Conservation (phyloP, 2,329 filamentous ascomycete genomes). For the Fusarium subglutinans region DNA sequence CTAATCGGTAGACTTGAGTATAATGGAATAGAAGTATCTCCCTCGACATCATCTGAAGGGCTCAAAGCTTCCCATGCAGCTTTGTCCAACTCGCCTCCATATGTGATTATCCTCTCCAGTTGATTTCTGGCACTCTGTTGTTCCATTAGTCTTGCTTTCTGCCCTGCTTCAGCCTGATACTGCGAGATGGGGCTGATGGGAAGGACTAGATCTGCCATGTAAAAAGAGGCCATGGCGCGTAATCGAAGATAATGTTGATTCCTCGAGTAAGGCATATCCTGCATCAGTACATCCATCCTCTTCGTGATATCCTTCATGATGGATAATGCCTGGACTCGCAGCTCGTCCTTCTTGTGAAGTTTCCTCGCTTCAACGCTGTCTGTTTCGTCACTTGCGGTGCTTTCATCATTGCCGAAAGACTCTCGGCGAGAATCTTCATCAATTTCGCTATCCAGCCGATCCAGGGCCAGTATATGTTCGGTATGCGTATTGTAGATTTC, state of each 20-base stretch:
- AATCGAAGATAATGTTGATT: slow-evolving; percentile 74
- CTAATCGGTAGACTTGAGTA: slow-evolving; percentile 47
- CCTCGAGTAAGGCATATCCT: slow-evolving; percentile 74
- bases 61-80: slow-evolving; percentile 36
- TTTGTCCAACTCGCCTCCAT: slow-evolving; percentile 44
- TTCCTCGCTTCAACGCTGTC: slow-evolving; percentile 27
- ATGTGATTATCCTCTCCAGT: slow-evolving; percentile 42
- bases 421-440: slow-evolving; percentile 31
- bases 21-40: slow-evolving; percentile 33
- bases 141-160: slow-evolving; percentile 42
- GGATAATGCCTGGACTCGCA: slow-evolving; percentile 62
- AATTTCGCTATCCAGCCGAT: slow-evolving; percentile 47
- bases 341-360: slow-evolving; percentile 48
- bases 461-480: slow-evolving; percentile 60
- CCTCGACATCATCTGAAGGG: slow-evolving; percentile 39
- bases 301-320: slow-evolving; percentile 70
- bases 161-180: slow-evolving; percentile 42
- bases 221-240: slow-evolving; percentile 78
- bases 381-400: slow-evolving; percentile 31
- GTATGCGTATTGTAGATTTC: slow-evolving; percentile 81
- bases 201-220: slow-evolving; percentile 74
- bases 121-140: slow-evolving; percentile 40
- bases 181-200: slow-evolving; percentile 49
- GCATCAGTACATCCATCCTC: slow-evolving; percentile 76
- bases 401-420: slow-evolving; percentile 31